A percentile compares a stretch with the other conserved stretches of the same genome.
Conservation (phyloP, 1,139 yeast species). For the Geotrichum fermentans region DNA sequence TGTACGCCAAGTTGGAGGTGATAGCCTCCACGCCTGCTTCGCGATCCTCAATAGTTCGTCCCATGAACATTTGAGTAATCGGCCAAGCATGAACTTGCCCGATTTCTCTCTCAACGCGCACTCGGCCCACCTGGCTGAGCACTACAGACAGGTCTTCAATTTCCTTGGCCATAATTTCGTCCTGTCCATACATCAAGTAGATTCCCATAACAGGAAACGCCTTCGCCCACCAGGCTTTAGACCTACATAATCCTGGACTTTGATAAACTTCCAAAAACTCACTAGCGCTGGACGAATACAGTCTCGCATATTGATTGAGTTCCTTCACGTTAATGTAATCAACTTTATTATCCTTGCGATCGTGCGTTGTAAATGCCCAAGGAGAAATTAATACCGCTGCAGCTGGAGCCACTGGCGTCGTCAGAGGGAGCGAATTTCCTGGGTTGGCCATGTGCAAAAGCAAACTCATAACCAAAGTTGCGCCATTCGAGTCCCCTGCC, state of each 20-base stretch:
- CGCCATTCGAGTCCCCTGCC: slow-evolving; percentile 46
- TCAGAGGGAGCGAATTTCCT: slow-evolving; percentile 23
- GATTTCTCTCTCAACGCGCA: slow-evolving; percentile 27
- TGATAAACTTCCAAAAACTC: slow-evolving; percentile 31
- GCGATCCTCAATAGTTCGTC: slow-evolving; percentile 30
- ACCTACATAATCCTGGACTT: slow-evolving; percentile 39
- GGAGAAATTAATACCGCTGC: slow-evolving; percentile 43
- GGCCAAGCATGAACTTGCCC: slow-evolving; percentile 39
- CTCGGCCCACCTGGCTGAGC: slow-evolving; percentile 23
- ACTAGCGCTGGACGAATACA: slow-evolving; percentile 16
- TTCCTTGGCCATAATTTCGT: slow-evolving; percentile 39
- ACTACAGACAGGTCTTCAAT: slow-evolving; percentile 34
- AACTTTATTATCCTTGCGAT: slow-evolving; percentile 21
- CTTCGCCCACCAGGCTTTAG: slow-evolving; percentile 39
- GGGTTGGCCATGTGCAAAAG: slow-evolving; percentile 37
- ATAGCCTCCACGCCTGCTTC: slow-evolving; percentile 31
- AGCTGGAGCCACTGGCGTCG: slow-evolving; percentile 31
- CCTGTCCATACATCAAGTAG: slow-evolving; percentile 40
- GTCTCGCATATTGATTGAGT: slow-evolving; percentile 23
- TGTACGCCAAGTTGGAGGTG: slow-evolving; percentile 30
- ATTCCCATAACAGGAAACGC: slow-evolving; percentile 42
- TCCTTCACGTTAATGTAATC: slow-evolving; percentile 29
- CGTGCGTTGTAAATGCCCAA: slow-evolving; percentile 25
- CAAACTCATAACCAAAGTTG: slow-evolving; percentile 39
- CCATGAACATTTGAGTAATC: slow-evolving; percentile 28